These are phyloP conservation scores for Venturia nashicola DNA, from an alignment of 2,329 filamentous ascomycete species.

Conservation along the genomic window DNA sequence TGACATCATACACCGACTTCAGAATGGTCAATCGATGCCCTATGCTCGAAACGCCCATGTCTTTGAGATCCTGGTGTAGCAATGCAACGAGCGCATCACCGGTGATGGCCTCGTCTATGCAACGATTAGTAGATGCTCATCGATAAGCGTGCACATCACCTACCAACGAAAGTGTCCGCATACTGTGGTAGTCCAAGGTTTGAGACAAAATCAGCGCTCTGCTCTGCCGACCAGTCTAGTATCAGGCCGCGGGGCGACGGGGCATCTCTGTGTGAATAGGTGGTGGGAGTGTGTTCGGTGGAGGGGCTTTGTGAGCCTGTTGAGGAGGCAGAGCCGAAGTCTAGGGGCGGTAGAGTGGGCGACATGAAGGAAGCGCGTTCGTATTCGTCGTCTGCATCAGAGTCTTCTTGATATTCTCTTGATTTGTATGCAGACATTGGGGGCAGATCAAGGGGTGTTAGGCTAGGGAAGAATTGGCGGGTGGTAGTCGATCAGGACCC, in stretches of 20 bases:
- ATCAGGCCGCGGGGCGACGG: conserved; percentile 62
- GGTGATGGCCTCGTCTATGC: conserved; percentile 78
- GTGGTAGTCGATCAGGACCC: conserved; percentile 8
- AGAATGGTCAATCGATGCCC: conserved; percentile 90
- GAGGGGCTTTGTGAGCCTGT: conserved; percentile 62
- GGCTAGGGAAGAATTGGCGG: conserved; percentile 1
- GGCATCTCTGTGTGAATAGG: conserved; percentile 58
- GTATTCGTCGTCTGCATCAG: conserved; percentile 73
- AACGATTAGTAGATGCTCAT: conserved; percentile 9
- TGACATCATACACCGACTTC: conserved; percentile 92
- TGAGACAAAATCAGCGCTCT: conserved; percentile 80
- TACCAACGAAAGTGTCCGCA: conserved; percentile 71
- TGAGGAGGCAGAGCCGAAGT: conserved; percentile 52
- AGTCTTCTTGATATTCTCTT: conserved; percentile 57
- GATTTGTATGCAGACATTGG: conserved; percentile 24
- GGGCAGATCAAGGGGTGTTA: not conserved
- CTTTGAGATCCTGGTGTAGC: conserved; percentile 85
- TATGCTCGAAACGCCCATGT: conserved; percentile 85
- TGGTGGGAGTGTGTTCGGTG: conserved; percentile 67
- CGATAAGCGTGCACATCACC: conserved; percentile 20
- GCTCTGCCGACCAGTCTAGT: conserved; percentile 70
- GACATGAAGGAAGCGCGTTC: conserved; percentile 61
- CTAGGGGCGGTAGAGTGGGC: conserved; percentile 45
- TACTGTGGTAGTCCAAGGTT: conserved; percentile 74
- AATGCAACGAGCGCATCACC: conserved; percentile 83